phyloP scores from a whole-genome alignment of 176 grass and related monocot genomes.

The Oryza australiensis region DNA sequence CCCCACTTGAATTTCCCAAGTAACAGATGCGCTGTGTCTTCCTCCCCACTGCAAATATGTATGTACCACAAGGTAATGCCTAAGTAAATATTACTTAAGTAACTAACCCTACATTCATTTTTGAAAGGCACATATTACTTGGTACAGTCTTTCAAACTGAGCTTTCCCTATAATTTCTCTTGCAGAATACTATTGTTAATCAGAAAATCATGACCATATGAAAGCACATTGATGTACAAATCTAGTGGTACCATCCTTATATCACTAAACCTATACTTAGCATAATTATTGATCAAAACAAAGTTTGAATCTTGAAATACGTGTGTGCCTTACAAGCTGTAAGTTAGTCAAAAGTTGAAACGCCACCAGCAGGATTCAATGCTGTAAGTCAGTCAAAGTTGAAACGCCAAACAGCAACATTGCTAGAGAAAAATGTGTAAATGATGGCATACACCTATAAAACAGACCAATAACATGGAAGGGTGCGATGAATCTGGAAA shows the following conservation, averaged over 20 bases:
- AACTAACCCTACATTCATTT: neutral
- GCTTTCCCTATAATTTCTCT: neutral
- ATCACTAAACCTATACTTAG: neutral
- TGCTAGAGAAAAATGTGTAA: neutral
- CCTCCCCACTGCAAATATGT: conserved; percentile 64
- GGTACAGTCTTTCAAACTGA: neutral
- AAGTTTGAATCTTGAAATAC: neutral
- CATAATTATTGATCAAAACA: neutral
- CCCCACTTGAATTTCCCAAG: conserved; percentile 98
- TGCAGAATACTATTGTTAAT: neutral
- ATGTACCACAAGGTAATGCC: conserved; percentile 27
- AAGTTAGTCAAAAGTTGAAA: too few relatives aligned
- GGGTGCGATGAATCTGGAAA: neutral
- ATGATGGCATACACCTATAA: neutral
- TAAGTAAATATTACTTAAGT: neutral
- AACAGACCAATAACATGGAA: neutral
- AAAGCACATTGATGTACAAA: neutral
- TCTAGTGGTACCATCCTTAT: neutral
- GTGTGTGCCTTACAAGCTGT: neutral
- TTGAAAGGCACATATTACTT: neutral
- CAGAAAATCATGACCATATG: neutral
- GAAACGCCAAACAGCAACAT: neutral
- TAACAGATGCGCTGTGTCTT: conserved; percentile 68
- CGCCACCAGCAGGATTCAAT: neutral
- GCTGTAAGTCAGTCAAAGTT: neutral